A percentile compares a stretch with the other conserved stretches of the same genome.
Evolutionary conservation across 768 basidiomycete species (phyloP).

Genomic region (Leucosporidium creatinivorum): DNA sequence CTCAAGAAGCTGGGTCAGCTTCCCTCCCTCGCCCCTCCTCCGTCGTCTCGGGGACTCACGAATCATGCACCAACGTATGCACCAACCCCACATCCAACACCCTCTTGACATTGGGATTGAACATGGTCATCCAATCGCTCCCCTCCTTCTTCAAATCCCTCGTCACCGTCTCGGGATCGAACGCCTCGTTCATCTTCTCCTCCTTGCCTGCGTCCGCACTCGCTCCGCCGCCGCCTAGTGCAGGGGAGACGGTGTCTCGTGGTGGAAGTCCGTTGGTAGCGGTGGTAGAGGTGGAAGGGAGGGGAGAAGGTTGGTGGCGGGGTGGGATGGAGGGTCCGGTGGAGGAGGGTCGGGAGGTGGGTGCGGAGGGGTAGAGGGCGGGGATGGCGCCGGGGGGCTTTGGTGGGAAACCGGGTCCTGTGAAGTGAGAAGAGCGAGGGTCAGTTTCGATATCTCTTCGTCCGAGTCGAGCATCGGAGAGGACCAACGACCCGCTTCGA

Average conservation of each 20-base stretch:
- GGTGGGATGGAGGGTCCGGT: neutral
- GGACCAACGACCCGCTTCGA: too few species aligned
- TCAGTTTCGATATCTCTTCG: too few species aligned
- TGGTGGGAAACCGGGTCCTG: too few species aligned
- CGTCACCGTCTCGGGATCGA: conserved; percentile 43
- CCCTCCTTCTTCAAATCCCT: conserved; percentile 57
- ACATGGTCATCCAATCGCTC: conserved; percentile 79
- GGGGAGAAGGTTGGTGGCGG: conserved; percentile 3
- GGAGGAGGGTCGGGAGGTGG: conserved; percentile 11
- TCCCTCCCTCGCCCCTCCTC: too few species aligned
- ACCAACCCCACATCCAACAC: conserved; percentile 70
- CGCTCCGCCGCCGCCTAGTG: neutral
- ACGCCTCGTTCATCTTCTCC: conserved; percentile 16
- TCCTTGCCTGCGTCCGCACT: neutral
- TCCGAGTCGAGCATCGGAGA: too few species aligned
- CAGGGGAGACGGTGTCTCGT: neutral
- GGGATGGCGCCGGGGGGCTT: neutral
- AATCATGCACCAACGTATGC: conserved; percentile 85
- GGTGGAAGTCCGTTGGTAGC: conserved; percentile 32
- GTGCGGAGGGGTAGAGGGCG: neutral
- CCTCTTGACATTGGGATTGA: conserved; percentile 71
- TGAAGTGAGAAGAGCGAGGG: too few species aligned
- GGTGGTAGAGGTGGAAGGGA: conserved; percentile 34
- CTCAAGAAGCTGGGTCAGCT: neutral
- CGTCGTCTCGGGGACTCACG: conserved; percentile 47